These are phyloP conservation scores for Scleroderma citrinum DNA, from an alignment of 768 basidiomycete genomes.

Conservation along the genomic window DNA sequence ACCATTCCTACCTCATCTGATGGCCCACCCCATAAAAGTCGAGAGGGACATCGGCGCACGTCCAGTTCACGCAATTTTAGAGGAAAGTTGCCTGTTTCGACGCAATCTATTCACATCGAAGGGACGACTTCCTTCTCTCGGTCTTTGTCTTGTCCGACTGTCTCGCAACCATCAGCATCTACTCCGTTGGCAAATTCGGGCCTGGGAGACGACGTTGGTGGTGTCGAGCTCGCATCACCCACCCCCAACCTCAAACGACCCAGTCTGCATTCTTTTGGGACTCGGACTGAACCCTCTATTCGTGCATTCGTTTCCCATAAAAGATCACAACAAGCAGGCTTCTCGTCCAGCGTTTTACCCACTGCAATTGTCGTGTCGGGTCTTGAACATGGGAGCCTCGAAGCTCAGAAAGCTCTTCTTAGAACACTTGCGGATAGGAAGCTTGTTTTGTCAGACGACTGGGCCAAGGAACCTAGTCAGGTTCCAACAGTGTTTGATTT, in stretches of 20 bases:
- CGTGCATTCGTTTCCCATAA: constrained; percentile 8
- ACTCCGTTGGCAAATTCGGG: constrained; percentile 12
- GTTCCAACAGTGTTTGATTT: constrained; percentile 27
- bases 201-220: constrained; percentile 4
- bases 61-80: constrained; percentile 17
- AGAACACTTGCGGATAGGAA: constrained; percentile 46
- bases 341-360: constrained; percentile 33
- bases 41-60: constrained; percentile 12
- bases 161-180: constrained; percentile 13
- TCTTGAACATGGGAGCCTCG: constrained; percentile 52
- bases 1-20: constrained; percentile 12
- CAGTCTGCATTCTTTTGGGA: constrained; percentile 3
- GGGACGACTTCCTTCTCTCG: constrained; percentile 21
- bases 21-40: constrained; percentile 10
- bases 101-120: constrained; percentile 16
- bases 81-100: constrained; percentile 12
- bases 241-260: constrained; percentile 3
- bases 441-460: constrained; percentile 35
- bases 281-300: constrained; percentile 14
- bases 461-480: constrained; percentile 15
- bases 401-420: constrained; percentile 54
- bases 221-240: constrained; percentile 3
- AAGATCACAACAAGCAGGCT: constrained; percentile 9
- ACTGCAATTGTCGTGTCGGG: constrained; percentile 63
- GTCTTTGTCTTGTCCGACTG: constrained; percentile 14